Evolutionary conservation across 2,329 filamentous ascomycete genomes (phyloP), one percentile per base, ranked within the genome.

Genomic region (Ceratocystis ficicola): DNA sequence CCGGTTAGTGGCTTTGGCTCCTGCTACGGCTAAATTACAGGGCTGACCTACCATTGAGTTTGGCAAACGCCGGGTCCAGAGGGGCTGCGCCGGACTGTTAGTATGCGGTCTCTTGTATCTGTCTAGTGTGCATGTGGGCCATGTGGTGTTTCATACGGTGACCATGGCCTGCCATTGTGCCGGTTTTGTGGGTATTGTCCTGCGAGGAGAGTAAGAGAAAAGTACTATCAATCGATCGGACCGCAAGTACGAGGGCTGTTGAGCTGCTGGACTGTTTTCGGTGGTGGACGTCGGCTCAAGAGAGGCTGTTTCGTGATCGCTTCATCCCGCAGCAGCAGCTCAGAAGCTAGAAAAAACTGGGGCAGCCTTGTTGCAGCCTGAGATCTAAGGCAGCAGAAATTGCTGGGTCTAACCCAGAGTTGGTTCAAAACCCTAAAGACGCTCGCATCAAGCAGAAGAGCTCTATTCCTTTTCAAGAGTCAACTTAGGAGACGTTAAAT

Each of bases 61-160:
- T 68, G 44, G 60, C 46, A 61, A 69, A 65, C 28, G 69, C 69
- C 41, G 69, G 69, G 65, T 69, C 69, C 32, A 69, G 46, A 30
- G 65, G 65, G 44, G 63, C 67, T 68, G 15, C 50, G 60, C 15
- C 22, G 6, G n/a, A n/a, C 25, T 52, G 46, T 22, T 28, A 44
- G 61, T 61, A 32, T 46, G 59, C 60, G 44, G 12, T n/a, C 12
- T 15, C 20, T 44, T 6, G 28, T 3, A 12, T 17, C 10, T 59
- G 20, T 25, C 3, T 1, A 22, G 22, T 59, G 25, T 50, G 30
- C 7, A 7, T 32, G 30, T 32, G 30, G 30, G 30, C 30, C 30
- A 32, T 32, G 17, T 32, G 25, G 46, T 20, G 17, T 10, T 6
- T 52, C 67, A 25, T 67, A 68, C 67, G 28, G 32, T 64, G 63